These are phyloP conservation scores for Grosmannia clavigera DNA, from an alignment of 2,329 filamentous ascomycete genomes.

Conservation along the genomic window DNA sequence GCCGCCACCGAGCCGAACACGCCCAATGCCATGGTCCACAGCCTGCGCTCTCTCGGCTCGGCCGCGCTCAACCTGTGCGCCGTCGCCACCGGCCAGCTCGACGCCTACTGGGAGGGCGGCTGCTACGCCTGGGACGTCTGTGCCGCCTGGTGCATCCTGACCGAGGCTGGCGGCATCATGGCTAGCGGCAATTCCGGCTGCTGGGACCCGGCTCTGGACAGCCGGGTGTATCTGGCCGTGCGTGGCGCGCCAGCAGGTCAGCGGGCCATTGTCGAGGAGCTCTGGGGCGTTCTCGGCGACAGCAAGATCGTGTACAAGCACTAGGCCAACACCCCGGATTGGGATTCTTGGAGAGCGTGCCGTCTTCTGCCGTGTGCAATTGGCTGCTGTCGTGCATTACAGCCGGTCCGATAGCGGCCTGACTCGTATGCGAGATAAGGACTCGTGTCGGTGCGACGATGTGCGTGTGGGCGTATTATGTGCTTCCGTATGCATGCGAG, in stretches of 20 bases:
- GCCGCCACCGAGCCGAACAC: constrained; percentile 32
- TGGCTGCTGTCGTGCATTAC: background rate
- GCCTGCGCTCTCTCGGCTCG: constrained; percentile 55
- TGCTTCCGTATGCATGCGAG: too few relatives aligned
- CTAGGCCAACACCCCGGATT: constrained; percentile 5
- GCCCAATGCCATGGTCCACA: constrained; percentile 61
- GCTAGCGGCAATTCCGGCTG: constrained; percentile 60
- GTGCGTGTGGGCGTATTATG: too few relatives aligned
- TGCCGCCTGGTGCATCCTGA: constrained; percentile 65
- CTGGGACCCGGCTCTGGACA: constrained; percentile 52
- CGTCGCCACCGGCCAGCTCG: constrained; percentile 58
- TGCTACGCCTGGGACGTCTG: constrained; percentile 82
- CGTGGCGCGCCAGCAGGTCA: constrained; percentile 47
- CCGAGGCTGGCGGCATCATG: constrained; percentile 62
- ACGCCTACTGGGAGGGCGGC: constrained; percentile 72
- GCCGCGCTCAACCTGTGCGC: constrained; percentile 65
- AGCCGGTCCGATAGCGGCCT: too few relatives aligned
- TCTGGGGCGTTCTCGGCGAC: constrained; percentile 49
- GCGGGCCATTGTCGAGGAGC: constrained; percentile 49
- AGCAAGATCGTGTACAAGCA: constrained; percentile 30
- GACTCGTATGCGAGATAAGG: too few relatives aligned
- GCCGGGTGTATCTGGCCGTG: constrained; percentile 49
- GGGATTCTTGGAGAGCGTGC: background rate
- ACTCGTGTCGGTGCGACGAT: too few relatives aligned
- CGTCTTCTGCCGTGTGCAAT: background rate